phyloP scores from a whole-genome alignment of 2,329 filamentous ascomycete genomes.

The Talaromyces sp. region DNA sequence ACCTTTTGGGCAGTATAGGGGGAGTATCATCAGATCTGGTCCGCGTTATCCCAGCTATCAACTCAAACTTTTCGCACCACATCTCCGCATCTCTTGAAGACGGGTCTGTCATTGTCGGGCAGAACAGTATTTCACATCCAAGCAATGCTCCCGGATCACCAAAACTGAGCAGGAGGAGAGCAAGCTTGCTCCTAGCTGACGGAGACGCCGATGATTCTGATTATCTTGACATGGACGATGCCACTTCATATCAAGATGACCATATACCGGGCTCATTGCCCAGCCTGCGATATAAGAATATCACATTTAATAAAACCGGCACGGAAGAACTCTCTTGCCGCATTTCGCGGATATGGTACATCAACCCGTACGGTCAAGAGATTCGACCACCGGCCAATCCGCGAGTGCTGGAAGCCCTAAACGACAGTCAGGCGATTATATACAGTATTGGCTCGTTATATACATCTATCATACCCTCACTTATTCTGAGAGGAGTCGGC shows the following conservation, averaged over 20 bases:
- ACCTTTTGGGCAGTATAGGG: constrained; percentile 82
- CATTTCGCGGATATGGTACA: constrained; percentile 89
- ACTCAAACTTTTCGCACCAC: constrained; percentile 93
- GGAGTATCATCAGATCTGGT: constrained; percentile 71
- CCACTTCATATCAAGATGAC: constrained; percentile 46
- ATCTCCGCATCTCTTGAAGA: constrained; percentile 80
- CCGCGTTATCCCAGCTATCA: constrained; percentile 82
- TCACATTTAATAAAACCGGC: constrained; percentile 74
- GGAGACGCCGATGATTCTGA: constrained; percentile 30
- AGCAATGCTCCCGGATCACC: constrained; percentile 49
- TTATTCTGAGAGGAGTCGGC: constrained; percentile 76
- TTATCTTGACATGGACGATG: constrained; percentile 32
- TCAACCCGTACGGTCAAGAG: constrained; percentile 97
- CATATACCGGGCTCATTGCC: constrained; percentile 66
- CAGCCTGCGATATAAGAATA: constrained; percentile 74
- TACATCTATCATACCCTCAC: constrained; percentile 79
- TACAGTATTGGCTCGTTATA: constrained; percentile 95
- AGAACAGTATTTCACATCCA: constrained; percentile 90
- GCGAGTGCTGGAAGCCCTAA: constrained; percentile 69
- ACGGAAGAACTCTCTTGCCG: constrained; percentile 76
- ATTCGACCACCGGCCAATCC: constrained; percentile 83
- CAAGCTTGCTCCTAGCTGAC: constrained; percentile 39
- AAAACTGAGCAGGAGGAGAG: constrained; percentile 25
- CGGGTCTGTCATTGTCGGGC: constrained; percentile 77
- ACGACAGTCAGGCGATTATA: constrained; percentile 65